These are phyloP conservation scores for Mycena capillaripes DNA, from an alignment of 768 basidiomycete genomes.

Conservation along the genomic window DNA sequence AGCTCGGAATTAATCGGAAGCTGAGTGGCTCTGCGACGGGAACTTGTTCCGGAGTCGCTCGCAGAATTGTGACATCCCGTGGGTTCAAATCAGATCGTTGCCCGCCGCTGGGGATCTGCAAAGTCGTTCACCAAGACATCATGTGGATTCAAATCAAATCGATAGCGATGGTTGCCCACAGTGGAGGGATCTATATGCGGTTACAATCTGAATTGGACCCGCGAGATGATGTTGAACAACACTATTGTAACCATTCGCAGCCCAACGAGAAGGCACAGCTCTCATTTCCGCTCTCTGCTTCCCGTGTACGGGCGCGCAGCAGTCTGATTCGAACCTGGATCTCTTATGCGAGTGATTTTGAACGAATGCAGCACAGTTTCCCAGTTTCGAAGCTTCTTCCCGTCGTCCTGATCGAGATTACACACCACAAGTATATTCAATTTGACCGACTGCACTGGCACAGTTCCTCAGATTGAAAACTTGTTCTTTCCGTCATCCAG, in stretches of 20 bases:
- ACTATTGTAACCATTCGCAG: neutral
- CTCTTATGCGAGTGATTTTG: neutral
- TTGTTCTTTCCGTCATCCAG: too few relatives aligned
- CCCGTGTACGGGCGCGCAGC: constrained; percentile 1
- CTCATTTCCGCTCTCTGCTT: neutral
- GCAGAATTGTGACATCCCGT: constrained; percentile 8
- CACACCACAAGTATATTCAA: too few relatives aligned
- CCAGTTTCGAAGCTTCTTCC: too few relatives aligned
- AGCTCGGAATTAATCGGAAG: neutral
- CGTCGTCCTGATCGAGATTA: too few relatives aligned
- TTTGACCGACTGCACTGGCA: too few relatives aligned
- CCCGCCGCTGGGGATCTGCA: constrained; percentile 1
- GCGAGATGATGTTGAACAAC: constrained; percentile 1
- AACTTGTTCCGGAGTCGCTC: neutral
- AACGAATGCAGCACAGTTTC: too few relatives aligned
- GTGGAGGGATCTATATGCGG: constrained; percentile 1
- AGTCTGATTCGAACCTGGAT: constrained; percentile 3
- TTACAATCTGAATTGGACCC: constrained; percentile 3
- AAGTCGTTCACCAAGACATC: constrained; percentile 1
- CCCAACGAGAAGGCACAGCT: neutral
- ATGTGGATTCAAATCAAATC: neutral
- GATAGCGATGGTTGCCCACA: constrained; percentile 2
- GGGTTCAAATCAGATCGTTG: constrained; percentile 3
- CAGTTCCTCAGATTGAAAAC: too few relatives aligned
- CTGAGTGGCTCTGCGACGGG: neutral